Evolutionary conservation across 1,284 basidiomycete genomes (phyloP), one percentile per base, ranked within the genome.

Genomic region (Jaminaea rosea): DNA sequence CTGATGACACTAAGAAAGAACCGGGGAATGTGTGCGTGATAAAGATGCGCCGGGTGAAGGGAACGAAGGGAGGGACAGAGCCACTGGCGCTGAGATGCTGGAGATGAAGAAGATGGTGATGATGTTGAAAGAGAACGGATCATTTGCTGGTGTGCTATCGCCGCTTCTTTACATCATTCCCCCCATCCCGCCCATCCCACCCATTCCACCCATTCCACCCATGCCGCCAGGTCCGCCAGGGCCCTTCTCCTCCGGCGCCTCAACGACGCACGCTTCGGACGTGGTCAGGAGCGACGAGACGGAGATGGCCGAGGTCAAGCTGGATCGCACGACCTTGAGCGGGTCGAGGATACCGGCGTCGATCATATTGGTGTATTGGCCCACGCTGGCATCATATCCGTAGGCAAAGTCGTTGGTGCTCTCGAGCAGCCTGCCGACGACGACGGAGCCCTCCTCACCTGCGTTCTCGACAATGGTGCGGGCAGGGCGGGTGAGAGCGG

Each of bases 291-390:
- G 78, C 64, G 84, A 86, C 4, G 89, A 88, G 17, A 94, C 89
- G 54, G 69, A 69, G 31, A 53, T 53, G 42, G 67, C 67, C 51
- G 69, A 63, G 48, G 65, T 61, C 15, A 73, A 56, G 7, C 67
- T 64, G 3, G 68, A 67, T 52, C 63, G 60, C 56, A 73, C 69
- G n/a, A 73, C 70, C 63, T 71, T 68, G 52, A 67, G 56, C 21
- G 63, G 63, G 52, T 75, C 92, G 48, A 98, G 84, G 65, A 98
- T 94, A 75, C 93, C 93, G 34, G 83, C 81, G 75, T 84, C 82
- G 76, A 96, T 86, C 88, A 97, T 91, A 77, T 97, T 88, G 49
- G 86, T 84, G 75, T 89, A 96, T 78, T 93, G 86, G 56, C 87
- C 87, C 76, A 86, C 86, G 70, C 82, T 81, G 39, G 91, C 90